Base-by-base conservation (phyloP, 139 green algal genomes). In the Picochlorum costavermella region DNA sequence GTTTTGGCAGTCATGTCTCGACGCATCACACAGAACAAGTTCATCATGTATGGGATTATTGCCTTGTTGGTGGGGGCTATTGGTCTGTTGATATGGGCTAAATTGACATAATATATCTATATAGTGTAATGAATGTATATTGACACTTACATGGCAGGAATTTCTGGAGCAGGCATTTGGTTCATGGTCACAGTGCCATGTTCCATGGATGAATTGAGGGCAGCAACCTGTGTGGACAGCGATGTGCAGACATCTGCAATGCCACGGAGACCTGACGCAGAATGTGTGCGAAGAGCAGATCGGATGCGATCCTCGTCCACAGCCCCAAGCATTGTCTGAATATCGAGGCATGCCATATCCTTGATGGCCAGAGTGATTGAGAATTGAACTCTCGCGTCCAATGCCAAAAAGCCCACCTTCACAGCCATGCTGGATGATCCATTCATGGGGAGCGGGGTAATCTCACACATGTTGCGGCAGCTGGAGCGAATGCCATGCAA, bases 1-100 rank as follows among this genome's bases (percentile, higher is more conserved):
- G 83, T 95, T 29, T 68, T 98, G 63, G 74, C 75, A 6, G 73
- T 26, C 51, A 98, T 98, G 92, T 76, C 68, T 8, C 75, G 85
- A 4, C 80, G 87, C 30, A 86, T 95, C 55, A 68, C 85, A 48
- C 80, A 88, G 50, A 96, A 98, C 81, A 98, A 97, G 72, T 67
- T 60, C 45, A 88, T 90, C 66, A 75, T 82, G 63, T 77, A 61
- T 61, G 72, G 58, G 10, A 62, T 79, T 45, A 75, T 76, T 44
- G 29, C 65, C 40, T 48, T 84, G 31, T 65, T 86, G 30, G 29
- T 79, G 48, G 71, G 40, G 1, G 58, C 69, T 26, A 86, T 86
- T 33, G 67, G 60, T 4, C 60, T 86, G 2, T 69, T 86, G 11
- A 36, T 85, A 16, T 86, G 73, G 51, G 77, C 65, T 49, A 86